Conservation (phyloP, 371 early-diverging fungal species). For the Conidiobolus incongruus region DNA sequence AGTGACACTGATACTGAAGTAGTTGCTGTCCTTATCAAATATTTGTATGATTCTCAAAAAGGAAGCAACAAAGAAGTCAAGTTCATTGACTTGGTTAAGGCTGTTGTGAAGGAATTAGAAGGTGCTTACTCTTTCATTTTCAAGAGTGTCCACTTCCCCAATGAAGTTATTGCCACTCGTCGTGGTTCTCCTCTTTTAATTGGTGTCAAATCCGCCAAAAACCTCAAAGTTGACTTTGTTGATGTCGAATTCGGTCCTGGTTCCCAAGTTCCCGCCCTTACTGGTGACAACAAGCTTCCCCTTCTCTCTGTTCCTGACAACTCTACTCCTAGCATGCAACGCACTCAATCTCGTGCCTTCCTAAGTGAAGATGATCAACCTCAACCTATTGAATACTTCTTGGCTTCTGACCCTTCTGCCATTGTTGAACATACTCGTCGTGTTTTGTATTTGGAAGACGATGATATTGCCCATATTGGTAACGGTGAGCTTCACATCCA, state of each 20-base stretch:
- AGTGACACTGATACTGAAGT: slow-evolving; percentile 98
- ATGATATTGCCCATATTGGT: slow-evolving; percentile 94
- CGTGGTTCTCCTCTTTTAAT: slow-evolving; percentile 96
- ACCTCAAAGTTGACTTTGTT: slow-evolving; percentile 78
- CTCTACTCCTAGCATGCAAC: slow-evolving; percentile 47
- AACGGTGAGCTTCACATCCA: slow-evolving; percentile 93
- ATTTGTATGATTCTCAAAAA: slow-evolving; percentile 84
- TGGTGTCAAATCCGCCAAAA: slow-evolving; percentile 94
- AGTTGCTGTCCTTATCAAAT: slow-evolving; percentile 92
- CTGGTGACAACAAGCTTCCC: slow-evolving; percentile 10
- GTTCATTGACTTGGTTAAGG: slow-evolving; percentile 76
- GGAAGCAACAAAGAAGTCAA: slow-evolving; percentile 29
- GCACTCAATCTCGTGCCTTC: slow-evolving; percentile 87
- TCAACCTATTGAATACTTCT: slow-evolving; percentile 91
- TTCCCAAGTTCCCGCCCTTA: neutral
- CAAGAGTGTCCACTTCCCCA: slow-evolving; percentile 81
- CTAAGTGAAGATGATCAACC: slow-evolving; percentile 80
- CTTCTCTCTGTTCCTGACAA: slow-evolving; percentile 19
- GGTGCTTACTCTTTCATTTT: slow-evolving; percentile 98
- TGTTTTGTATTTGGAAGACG: slow-evolving; percentile 95
- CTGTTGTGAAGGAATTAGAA: slow-evolving; percentile 86
- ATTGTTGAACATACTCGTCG: slow-evolving; percentile 98
- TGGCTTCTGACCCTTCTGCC: slow-evolving; percentile 96
- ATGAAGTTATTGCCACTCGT: slow-evolving; percentile 90
- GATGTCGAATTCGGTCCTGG: slow-evolving; percentile 36